Conservation (phyloP, 306 rosid genomes). For the Vigna hirtella region DNA sequence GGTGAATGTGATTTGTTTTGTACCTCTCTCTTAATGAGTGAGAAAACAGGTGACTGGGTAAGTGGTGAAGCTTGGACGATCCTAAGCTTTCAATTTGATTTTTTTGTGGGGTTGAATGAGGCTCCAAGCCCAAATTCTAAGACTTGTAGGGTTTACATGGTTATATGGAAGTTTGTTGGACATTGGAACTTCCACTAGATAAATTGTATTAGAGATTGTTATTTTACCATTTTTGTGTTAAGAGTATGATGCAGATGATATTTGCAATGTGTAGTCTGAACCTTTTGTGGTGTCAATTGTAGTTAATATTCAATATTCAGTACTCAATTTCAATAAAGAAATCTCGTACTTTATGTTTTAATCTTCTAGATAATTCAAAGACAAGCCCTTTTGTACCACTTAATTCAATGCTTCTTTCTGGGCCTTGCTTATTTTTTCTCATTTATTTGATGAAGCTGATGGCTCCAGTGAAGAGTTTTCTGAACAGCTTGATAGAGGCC, state of each 20-base stretch:
- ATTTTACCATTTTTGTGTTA: background rate
- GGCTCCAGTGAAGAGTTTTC: slow-evolving; percentile 77
- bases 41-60: background rate
- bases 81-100: background rate
- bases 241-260: slow-evolving; percentile 1
- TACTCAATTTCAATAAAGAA: background rate
- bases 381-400: slow-evolving; percentile 4
- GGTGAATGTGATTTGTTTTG: slow-evolving; percentile 22
- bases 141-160: slow-evolving; percentile 11
- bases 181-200: slow-evolving; percentile 9
- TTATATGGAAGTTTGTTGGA: background rate
- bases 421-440: slow-evolving; percentile 40
- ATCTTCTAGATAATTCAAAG: slow-evolving; percentile 11
- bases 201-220: slow-evolving; percentile 35
- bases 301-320: slow-evolving; percentile 21
- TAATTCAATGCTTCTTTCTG: slow-evolving; percentile 30
- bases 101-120: background rate
- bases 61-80: background rate
- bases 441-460: slow-evolving; percentile 60
- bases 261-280: slow-evolving; percentile 32
- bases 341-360: background rate
- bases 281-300: slow-evolving; percentile 3
- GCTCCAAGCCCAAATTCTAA: background rate
- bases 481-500: slow-evolving; percentile 83
- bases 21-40: slow-evolving; percentile 7